Evolutionary conservation across 129 eudicot species (phyloP), one percentile per base, ranked within the genome.

Genomic region (Logfia minima): DNA sequence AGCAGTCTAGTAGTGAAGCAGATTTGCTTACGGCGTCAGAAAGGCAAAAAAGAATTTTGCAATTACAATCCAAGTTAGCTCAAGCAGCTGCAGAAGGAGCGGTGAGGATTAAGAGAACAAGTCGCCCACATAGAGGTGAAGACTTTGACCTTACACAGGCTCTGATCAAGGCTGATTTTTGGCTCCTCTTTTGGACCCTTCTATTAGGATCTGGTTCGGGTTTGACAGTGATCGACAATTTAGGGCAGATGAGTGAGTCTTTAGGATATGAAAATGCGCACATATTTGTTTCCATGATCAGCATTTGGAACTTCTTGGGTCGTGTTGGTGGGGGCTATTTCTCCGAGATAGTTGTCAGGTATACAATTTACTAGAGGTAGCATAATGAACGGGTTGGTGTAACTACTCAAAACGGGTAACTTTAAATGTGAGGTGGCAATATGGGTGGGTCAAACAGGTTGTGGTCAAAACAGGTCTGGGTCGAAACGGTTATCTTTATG

Each of bases 31-130:
- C 99, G 0, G 92, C 88, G 73, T 82, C 66, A 4, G 99, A 95
- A 76, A 83, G 97, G 75, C 92, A 84, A 70, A 95, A 88, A 48
- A 78, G 97, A 58, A 95, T 95, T 14, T 88, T 90, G 26, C 99
- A 85, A 22, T 76, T 95, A 16, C 99, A 95, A 71, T 31, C 89
- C 0, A 92, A 41, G 72, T 43, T 95, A 67, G 97, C 97, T 1
- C 99, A 95, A 81, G 99, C 99, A 18, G 97, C 99, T 66, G 99
- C 99, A 6, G 97, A 91, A 85, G 99, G 97, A 23, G 99, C 99
- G 0, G 99, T 95, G 53, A 87, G 97, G 84, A 77, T 94, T 64
- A 91, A 91, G 84, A 80, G 95, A 76, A 82, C 90, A 77, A 85
- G 84, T 64, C 93, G 94, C 16, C 99, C 99, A 21, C 97, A 78